Evolutionary conservation across 179 eudicot genomes (phyloP), one percentile per base, ranked within the genome.

Genomic region (Silene coronaria): DNA sequence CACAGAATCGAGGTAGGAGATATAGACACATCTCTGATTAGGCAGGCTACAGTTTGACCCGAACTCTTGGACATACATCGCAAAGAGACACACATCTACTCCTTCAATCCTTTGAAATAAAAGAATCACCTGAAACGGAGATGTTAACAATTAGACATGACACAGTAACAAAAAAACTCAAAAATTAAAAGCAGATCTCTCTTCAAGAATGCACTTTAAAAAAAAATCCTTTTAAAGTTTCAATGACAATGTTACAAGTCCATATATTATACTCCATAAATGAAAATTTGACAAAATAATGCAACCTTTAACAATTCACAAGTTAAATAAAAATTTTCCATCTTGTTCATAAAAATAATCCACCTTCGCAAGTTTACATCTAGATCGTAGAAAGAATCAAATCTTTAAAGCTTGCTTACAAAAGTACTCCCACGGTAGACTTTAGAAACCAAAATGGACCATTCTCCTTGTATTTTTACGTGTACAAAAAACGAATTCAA

Each of bases 1-100:
- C 71, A 91, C 93, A 59, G 98, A 93, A 84, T 93, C 98, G 64
- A 93, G 91, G 78, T 93, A 91, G 22, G 97, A 90, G 28, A 93
- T 87, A 77, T 93, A 90, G 17, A 93, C 79, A 80, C 96, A 82
- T 75, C 97, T 88, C 73, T 87, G 90, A 85, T 93, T 93, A 22
- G 98, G 98, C 23, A 23, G 88, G 67, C 85, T 82, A 67, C 96
- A 90, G 57, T 85, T 86, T 63, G 97, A 88, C 70, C 98, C 98
- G 81, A 78, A 93, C 87, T 93, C 97, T 79, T 93, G 96, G 57
- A 89, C 96, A 79, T 91, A 93, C 93, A 93, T 85, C 55, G 88
- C 90, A 83, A 91, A 93, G 23, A 93, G 85, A 85, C 96, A 93
- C 22, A 93, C 88, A 84, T 93, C 97, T 59, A 91, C 96, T 26